phyloP scores from a whole-genome alignment of 1,284 basidiomycete genomes.

The Thecaphora thlaspeos region DNA sequence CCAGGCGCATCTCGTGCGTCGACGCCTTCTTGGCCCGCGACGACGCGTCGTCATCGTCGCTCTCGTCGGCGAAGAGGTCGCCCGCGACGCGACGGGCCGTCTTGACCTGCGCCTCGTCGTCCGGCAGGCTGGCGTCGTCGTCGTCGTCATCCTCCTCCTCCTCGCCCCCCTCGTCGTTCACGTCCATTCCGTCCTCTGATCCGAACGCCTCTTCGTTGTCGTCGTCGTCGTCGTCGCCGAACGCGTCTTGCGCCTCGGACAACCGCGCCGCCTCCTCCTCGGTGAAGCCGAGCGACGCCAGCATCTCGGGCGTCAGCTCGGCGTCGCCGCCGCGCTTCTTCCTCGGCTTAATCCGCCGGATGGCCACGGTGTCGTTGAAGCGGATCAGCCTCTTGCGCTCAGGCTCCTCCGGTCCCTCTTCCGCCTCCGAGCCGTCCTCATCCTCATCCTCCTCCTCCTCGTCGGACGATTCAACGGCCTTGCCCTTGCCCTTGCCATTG shows the following conservation, averaged over 20 bases:
- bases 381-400: conserved; percentile 61
- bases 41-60: conserved; percentile 58
- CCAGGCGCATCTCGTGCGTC: conserved; percentile 62
- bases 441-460: conserved; percentile 15
- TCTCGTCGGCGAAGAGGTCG: conserved; percentile 64
- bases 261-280: conserved; percentile 12
- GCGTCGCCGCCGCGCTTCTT: conserved; percentile 23
- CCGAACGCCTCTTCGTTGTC: conserved; percentile 42
- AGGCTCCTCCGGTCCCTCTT: conserved; percentile 22
- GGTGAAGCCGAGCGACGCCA: conserved; percentile 19
- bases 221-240: conserved; percentile 23
- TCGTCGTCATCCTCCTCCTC: conserved; percentile 47
- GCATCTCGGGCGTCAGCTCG: conserved; percentile 28
- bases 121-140: conserved; percentile 19
- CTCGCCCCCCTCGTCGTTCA: conserved; percentile 26
- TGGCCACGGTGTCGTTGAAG: conserved; percentile 76
- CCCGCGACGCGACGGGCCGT: conserved; percentile 62
- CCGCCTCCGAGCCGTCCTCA: conserved; percentile 13
- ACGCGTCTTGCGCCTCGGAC: background rate
- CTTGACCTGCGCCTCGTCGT: conserved; percentile 39
- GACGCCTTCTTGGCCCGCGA: conserved; percentile 58
- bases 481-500: background rate
- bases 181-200: conserved; percentile 54
- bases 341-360: conserved; percentile 64
- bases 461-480: conserved; percentile 14